These are phyloP conservation scores for Cochlearia excelsa DNA, from an alignment of 345 rosid species.

Conservation along the genomic window DNA sequence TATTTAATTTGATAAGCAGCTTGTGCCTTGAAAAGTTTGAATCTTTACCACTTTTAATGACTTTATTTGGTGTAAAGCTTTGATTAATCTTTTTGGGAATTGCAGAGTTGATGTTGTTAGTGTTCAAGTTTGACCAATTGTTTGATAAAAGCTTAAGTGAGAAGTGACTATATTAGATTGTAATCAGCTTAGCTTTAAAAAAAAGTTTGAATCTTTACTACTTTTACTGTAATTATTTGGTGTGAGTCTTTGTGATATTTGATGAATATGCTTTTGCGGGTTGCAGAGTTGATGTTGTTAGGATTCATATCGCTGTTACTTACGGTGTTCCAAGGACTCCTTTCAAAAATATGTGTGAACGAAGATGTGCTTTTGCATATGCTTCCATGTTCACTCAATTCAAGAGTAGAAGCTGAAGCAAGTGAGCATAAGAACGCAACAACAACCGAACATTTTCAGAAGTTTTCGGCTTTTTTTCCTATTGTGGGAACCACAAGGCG, in stretches of 20 bases:
- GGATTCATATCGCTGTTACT: constrained; percentile 67
- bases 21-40: too few species aligned
- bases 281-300: constrained; percentile 60
- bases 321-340: constrained; percentile 49
- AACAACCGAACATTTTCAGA: constrained; percentile 48
- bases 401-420: constrained; percentile 15
- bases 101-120: too few species aligned
- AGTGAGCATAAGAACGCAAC: constrained; percentile 35
- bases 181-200: too few species aligned
- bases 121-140: too few species aligned
- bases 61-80: too few species aligned
- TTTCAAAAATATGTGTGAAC: constrained; percentile 47
- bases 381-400: constrained; percentile 41
- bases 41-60: too few species aligned
- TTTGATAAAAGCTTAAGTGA: too few species aligned
- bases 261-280: not conserved
- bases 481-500: constrained; percentile 44
- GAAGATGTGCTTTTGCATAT: constrained; percentile 32
- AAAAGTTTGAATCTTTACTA: not conserved
- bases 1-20: too few species aligned
- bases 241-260: too few species aligned
- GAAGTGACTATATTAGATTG: too few species aligned
- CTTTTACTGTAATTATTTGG: too few species aligned
- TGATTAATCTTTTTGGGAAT: too few species aligned
- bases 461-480: constrained; percentile 18